phyloP scores from a whole-genome alignment of 495 filamentous ascomycete genomes.

The Hyaloscypha finlandica region DNA sequence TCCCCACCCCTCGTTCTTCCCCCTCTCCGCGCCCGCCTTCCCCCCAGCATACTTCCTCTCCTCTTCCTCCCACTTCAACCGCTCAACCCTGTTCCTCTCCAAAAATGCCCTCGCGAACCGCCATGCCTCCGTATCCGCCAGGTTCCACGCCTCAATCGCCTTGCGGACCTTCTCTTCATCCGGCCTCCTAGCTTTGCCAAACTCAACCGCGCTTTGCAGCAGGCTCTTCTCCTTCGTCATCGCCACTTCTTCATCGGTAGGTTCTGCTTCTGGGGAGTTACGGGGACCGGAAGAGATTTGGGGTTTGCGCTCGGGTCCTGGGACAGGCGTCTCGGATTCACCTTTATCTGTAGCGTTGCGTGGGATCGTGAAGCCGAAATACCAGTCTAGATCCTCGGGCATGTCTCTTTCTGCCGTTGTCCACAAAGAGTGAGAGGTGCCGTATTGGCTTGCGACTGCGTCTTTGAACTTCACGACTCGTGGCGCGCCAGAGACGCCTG shows the following conservation, averaged over 20 bases:
- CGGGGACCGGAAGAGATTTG: conserved; percentile 33
- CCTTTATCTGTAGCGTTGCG: conserved; percentile 50
- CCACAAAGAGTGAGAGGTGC: conserved; percentile 67
- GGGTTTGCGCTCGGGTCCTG: conserved; percentile 38
- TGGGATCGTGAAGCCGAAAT: conserved; percentile 83
- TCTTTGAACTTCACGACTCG: conserved; percentile 80
- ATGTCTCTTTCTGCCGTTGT: conserved; percentile 70
- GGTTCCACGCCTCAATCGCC: conserved; percentile 86
- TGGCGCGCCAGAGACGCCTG: conserved; percentile 57
- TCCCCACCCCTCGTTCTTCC: conserved; percentile 34
- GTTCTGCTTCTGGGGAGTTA: conserved; percentile 45
- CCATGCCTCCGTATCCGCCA: conserved; percentile 93
- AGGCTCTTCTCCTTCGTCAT: conserved; percentile 58
- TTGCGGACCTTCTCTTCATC: conserved; percentile 49
- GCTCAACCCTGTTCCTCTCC: conserved; percentile 60
- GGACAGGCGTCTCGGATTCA: conserved; percentile 51
- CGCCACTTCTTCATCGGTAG: conserved; percentile 45
- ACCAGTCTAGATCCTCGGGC: conserved; percentile 74
- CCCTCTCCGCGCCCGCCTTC: conserved; percentile 42
- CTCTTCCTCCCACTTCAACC: conserved; percentile 68
- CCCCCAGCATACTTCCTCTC: conserved; percentile 65
- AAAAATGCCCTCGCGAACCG: conserved; percentile 77
- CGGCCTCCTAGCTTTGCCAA: conserved; percentile 47
- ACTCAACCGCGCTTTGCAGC: conserved; percentile 58
- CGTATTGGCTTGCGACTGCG: conserved; percentile 66